A percentile compares a stretch with the other conserved stretches of the same genome.
Conservation (phyloP, 345 rosid genomes). For the Brassica nigra region DNA sequence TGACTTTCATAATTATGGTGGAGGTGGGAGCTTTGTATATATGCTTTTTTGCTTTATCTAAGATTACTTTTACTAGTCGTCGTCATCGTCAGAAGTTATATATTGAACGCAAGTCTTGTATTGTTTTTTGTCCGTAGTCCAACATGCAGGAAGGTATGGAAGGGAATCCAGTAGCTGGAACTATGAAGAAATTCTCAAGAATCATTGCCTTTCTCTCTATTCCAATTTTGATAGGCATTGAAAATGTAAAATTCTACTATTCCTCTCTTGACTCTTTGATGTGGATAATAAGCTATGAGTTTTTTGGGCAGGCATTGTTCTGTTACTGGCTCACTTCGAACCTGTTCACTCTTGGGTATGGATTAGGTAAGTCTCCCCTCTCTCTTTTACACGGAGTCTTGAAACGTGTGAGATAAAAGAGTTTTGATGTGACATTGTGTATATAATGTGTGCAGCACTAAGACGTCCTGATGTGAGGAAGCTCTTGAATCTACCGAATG, state of each 20-base stretch:
- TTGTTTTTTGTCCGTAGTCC: slow-evolving; percentile 33
- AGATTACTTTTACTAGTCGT: not conserved
- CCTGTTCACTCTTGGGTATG: slow-evolving; percentile 49
- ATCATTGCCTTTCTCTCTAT: slow-evolving; percentile 50
- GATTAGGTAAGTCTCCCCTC: slow-evolving; percentile 42
- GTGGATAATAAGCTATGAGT: slow-evolving; percentile 1
- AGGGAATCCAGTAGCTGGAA: slow-evolving; percentile 60
- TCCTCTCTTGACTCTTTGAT: not conserved
- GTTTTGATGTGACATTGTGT: slow-evolving; percentile 23
- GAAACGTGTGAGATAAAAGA: not conserved
- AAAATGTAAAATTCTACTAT: not conserved
- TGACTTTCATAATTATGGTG: slow-evolving; percentile 57
- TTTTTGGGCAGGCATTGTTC: slow-evolving; percentile 47
- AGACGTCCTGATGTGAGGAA: slow-evolving; percentile 49
- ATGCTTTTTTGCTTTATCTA: slow-evolving; percentile 15
- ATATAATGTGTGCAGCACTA: slow-evolving; percentile 35
- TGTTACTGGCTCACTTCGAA: slow-evolving; percentile 61
- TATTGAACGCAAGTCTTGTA: not conserved
- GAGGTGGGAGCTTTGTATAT: slow-evolving; percentile 48
- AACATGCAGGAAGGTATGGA: slow-evolving; percentile 66
- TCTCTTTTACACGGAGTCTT: not conserved
- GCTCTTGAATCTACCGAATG: slow-evolving; percentile 43
- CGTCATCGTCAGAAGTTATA: not conserved
- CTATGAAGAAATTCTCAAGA: slow-evolving; percentile 64
- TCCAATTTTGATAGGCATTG: slow-evolving; percentile 41